Base-by-base conservation (phyloP, 495 filamentous ascomycete genomes). In the Polyplosphaeria fusca region DNA sequence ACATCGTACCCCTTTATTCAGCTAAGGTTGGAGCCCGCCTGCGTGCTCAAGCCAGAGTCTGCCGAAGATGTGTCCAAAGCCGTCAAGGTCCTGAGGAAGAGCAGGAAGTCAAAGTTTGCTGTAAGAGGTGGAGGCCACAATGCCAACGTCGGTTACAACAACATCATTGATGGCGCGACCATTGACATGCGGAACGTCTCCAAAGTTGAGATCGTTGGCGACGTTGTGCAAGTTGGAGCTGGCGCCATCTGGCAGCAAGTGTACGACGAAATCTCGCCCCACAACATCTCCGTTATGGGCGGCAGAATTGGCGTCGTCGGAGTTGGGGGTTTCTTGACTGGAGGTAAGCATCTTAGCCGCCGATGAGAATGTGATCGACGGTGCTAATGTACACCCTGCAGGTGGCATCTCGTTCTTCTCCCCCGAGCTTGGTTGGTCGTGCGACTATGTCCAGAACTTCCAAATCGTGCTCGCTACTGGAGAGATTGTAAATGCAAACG, bases 361-460 rank as follows among this genome's bases (percentile, higher is more conserved):
- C 7, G 30, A 35, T 14, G 40, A 46, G 28, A 45, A 60, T 3
- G 46, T 47, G 47, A 20, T 27, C 43, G 4, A 23, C 7, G 5
- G 23, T 40, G 12, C 32, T 40, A 27, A 46, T 51, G 32, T 42
- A n/a, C n/a, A n/a, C n/a, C 46, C 5, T 27, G 14, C 40, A 71
- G 68, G 66, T 25, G 69, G 68, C 20, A 61, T 68, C 14, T 68
- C 69, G 12, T 64, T 55, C 47, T 67, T 63, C 44, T 58, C 65
- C 2, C 35, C 55, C 25, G 32, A 60, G 26, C 45, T 56, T 23
- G 68, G 70, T 4, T 68, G 65, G 41, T 58, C 53, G 20, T 66
- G 67, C 38, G 68, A 71, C 57, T 65, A 59, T 32, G 65, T 74
- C 4, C 47, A 62, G 5, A 64, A 67, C 30, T 73, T 65, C 24